A percentile compares a stretch with the other conserved stretches of the same genome.
These are phyloP conservation scores for Oryza australiensis DNA, from an alignment of 176 grass and related monocot genomes.

Conservation along the genomic window DNA sequence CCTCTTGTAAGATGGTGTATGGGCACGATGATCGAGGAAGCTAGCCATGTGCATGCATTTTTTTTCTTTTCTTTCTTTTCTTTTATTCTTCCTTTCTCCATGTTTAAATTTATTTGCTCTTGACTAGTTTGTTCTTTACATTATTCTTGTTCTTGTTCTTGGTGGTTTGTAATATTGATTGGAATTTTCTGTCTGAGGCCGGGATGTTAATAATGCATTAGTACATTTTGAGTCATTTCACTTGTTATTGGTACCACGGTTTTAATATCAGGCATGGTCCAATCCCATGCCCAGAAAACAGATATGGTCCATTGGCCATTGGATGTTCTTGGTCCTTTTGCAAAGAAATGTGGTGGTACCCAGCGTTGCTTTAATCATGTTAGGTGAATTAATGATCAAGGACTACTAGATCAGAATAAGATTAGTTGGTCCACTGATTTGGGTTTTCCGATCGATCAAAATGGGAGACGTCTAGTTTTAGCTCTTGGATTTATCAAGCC, in stretches of 20 bases:
- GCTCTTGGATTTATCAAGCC: conserved; percentile 38
- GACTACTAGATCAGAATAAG: background rate
- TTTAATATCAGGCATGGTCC: background rate
- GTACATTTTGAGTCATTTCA: conserved; percentile 4
- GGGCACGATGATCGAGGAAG: too few relatives aligned
- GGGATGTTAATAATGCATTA: conserved; percentile 31
- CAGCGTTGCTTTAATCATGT: conserved; percentile 39
- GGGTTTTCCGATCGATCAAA: conserved; percentile 15
- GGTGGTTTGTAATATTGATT: conserved; percentile 36
- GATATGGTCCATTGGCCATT: background rate
- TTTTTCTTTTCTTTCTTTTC: background rate
- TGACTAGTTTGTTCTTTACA: conserved; percentile 17
- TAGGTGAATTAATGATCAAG: conserved; percentile 5
- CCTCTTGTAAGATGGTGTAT: conserved; percentile 37
- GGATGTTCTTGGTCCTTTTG: background rate
- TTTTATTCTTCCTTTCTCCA: background rate
- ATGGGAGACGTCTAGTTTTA: conserved; percentile 20
- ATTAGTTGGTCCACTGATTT: conserved; percentile 11
- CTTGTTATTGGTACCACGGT: background rate
- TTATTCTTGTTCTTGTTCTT: conserved; percentile 27
- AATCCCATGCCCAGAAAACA: background rate
- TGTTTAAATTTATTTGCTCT: conserved; percentile 20
- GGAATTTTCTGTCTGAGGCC: conserved; percentile 36
- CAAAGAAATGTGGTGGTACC: background rate
- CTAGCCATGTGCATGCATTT: conserved; percentile 17